phyloP scores from a whole-genome alignment of 768 basidiomycete genomes.

The Trametes elegans region DNA sequence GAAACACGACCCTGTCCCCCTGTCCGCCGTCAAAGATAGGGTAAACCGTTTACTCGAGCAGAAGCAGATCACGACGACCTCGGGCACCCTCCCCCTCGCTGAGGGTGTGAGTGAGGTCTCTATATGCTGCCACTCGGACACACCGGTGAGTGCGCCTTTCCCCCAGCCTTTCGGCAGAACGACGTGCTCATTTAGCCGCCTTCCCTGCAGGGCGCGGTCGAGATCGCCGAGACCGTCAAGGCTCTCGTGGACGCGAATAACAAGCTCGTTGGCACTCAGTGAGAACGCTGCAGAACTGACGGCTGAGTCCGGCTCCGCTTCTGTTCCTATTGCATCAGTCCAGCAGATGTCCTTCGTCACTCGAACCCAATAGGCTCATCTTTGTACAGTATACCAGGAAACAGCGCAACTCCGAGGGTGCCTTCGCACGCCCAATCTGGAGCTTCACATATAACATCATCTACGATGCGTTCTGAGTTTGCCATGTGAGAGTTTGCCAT shows the following conservation, averaged over 20 bases:
- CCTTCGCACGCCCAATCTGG: too few species aligned
- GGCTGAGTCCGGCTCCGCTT: neutral
- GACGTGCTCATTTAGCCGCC: too few species aligned
- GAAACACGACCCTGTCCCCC: constrained; percentile 48
- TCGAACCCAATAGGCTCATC: too few species aligned
- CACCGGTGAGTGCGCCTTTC: constrained; percentile 51
- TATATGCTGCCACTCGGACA: constrained; percentile 67
- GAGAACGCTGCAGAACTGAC: neutral
- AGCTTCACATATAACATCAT: too few species aligned
- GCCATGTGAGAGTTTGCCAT: too few species aligned
- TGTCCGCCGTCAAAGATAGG: constrained; percentile 41
- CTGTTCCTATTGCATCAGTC: neutral
- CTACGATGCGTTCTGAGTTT: too few species aligned
- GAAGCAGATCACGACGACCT: constrained; percentile 48
- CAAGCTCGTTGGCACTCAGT: neutral
- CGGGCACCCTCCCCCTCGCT: constrained; percentile 43
- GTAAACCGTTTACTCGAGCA: constrained; percentile 44
- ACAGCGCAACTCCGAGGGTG: too few species aligned
- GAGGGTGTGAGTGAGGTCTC: constrained; percentile 48
- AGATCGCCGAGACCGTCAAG: constrained; percentile 52
- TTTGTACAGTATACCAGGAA: too few species aligned
- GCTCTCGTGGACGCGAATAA: constrained; percentile 56
- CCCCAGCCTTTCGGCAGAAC: too few species aligned
- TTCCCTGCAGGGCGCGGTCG: constrained; percentile 46
- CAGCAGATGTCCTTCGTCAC: too few species aligned